phyloP scores from a whole-genome alignment of 768 basidiomycete species.

The Agrocybe chaxingu region DNA sequence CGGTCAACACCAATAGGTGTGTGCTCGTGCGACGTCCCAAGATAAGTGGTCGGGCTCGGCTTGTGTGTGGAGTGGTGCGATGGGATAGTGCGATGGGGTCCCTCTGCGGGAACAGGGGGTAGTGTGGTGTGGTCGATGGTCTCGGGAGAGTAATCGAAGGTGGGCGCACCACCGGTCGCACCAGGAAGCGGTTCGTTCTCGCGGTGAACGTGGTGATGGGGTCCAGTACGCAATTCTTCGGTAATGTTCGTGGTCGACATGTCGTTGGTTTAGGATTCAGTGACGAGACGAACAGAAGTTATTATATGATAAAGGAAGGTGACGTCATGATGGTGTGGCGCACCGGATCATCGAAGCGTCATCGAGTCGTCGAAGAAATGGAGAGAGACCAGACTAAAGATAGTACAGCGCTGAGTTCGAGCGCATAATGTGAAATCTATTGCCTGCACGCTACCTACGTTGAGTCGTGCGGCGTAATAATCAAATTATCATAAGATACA shows the following conservation, averaged over 20 bases:
- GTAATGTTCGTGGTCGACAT: slow-evolving; percentile 4
- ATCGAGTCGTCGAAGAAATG: too few species aligned
- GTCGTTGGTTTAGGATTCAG: not conserved
- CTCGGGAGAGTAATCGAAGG: slow-evolving; percentile 36
- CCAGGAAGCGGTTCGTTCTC: slow-evolving; percentile 48
- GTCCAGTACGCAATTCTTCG: not conserved
- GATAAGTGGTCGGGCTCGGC: not conserved
- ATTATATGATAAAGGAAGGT: too few species aligned
- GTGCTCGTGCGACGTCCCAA: not conserved
- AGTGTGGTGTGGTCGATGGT: slow-evolving; percentile 30
- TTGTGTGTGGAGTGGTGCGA: not conserved
- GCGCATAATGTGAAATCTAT: too few species aligned
- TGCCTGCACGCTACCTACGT: too few species aligned
- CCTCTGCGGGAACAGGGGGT: slow-evolving; percentile 13
- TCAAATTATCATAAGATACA: too few species aligned
- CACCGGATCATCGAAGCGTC: too few species aligned
- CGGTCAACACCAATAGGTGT: not conserved
- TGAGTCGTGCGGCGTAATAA: too few species aligned
- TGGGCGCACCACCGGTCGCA: slow-evolving; percentile 23
- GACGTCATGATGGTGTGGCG: too few species aligned
- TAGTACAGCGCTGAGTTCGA: too few species aligned
- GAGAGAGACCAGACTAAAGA: too few species aligned
- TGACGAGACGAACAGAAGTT: too few species aligned
- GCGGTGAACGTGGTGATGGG: slow-evolving; percentile 42
- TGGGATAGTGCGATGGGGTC: slow-evolving; percentile 9